phyloP scores from a whole-genome alignment of 2,329 filamentous ascomycete genomes.

The Daldinia sp. region DNA sequence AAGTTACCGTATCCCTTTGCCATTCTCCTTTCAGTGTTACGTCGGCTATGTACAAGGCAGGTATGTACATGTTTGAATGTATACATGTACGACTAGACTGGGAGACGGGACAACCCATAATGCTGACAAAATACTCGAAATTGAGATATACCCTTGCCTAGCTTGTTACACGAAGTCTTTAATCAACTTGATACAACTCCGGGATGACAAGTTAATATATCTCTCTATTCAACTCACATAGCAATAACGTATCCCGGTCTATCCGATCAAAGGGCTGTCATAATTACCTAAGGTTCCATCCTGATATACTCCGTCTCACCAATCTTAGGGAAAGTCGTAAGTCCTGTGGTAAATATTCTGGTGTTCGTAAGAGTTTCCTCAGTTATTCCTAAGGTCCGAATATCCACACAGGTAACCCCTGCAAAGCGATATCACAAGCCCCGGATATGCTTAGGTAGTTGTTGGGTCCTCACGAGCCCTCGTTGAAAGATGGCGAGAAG shows the following conservation, averaged over 20 bases:
- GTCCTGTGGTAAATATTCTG: background rate
- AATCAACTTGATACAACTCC: background rate
- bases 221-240: background rate
- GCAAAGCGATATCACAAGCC: too few relatives aligned
- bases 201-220: background rate
- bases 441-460: too few relatives aligned
- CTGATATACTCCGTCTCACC: background rate
- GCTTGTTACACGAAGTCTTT: background rate
- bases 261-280: background rate
- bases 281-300: background rate
- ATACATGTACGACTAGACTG: background rate
- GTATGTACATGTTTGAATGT: background rate
- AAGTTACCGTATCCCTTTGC: background rate
- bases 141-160: background rate
- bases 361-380: background rate
- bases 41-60: background rate
- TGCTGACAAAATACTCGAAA: too few relatives aligned
- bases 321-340: background rate
- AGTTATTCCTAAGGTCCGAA: too few relatives aligned
- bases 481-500: too few relatives aligned
- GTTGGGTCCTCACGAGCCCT: too few relatives aligned
- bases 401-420: too few relatives aligned
- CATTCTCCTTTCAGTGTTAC: background rate
- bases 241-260: background rate
- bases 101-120: background rate